phyloP scores from a whole-genome alignment of 2,329 filamentous ascomycete species.

The Pyrenochaeta sp. region DNA sequence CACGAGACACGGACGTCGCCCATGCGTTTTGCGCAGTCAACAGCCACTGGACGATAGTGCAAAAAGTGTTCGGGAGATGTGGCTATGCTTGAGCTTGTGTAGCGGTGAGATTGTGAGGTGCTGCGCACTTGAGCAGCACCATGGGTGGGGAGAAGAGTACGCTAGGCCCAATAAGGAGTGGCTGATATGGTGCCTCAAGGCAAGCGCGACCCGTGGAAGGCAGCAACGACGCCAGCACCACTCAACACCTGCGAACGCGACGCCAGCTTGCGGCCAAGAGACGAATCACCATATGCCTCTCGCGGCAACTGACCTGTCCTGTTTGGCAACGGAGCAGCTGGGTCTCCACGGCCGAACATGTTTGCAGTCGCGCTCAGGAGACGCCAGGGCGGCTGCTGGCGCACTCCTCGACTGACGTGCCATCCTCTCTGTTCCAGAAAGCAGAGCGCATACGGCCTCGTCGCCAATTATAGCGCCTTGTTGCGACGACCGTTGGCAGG shows the following conservation, averaged over 20 bases:
- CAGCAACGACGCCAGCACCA: conserved; percentile 26
- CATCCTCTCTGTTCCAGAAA: background rate
- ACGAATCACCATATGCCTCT: conserved; percentile 18
- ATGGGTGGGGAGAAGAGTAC: conserved; percentile 11
- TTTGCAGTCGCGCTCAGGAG: conserved; percentile 31
- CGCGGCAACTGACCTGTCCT: conserved; percentile 20
- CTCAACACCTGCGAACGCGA: conserved; percentile 25
- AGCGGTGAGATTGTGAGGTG: conserved; percentile 31
- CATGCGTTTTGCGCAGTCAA: conserved; percentile 8
- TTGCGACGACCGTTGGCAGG: conserved; percentile 19
- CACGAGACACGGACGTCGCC: conserved; percentile 10
- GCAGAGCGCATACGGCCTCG: conserved; percentile 10
- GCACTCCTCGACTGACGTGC: conserved; percentile 20
- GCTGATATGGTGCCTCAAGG: conserved; percentile 27
- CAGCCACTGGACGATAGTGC: conserved; percentile 21
- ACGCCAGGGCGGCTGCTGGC: conserved; percentile 34
- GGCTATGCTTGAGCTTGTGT: conserved; percentile 31
- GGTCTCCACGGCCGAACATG: conserved; percentile 18
- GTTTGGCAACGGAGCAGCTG: conserved; percentile 14
- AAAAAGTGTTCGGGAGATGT: conserved; percentile 17
- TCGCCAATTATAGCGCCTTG: conserved; percentile 26
- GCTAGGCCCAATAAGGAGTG: conserved; percentile 24
- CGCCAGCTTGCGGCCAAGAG: conserved; percentile 27
- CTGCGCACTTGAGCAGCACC: conserved; percentile 29
- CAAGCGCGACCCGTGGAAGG: conserved; percentile 15